Evolutionary conservation across 2,329 filamentous ascomycete species (phyloP).

Genomic region (Arthroderma sp.): DNA sequence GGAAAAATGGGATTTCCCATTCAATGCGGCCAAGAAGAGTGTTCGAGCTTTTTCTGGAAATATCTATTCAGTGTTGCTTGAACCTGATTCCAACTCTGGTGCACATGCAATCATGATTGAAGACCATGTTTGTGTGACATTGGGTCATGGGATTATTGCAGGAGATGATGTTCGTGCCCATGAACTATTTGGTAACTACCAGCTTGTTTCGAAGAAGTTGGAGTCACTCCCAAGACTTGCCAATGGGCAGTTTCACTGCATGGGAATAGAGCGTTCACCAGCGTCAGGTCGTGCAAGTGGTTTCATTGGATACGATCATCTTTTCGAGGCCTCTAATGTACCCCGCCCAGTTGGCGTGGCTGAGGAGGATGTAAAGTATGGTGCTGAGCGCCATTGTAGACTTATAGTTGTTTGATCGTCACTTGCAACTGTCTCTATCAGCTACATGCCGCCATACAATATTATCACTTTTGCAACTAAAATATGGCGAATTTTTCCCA

Average conservation of each 20-base stretch:
- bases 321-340: neutral
- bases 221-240: slow-evolving; percentile 24
- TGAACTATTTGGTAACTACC: slow-evolving; percentile 44
- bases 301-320: slow-evolving; percentile 9
- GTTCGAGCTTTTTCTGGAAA: slow-evolving; percentile 37
- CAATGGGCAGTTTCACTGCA: slow-evolving; percentile 36
- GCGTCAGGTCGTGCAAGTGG: slow-evolving; percentile 27
- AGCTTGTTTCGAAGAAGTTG: slow-evolving; percentile 33
- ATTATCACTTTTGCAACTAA: too few relatives aligned
- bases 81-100: slow-evolving; percentile 33
- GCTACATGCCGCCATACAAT: too few relatives aligned
- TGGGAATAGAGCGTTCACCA: slow-evolving; percentile 32
- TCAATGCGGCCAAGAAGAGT: slow-evolving; percentile 21
- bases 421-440: too few relatives aligned
- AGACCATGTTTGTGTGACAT: slow-evolving; percentile 42
- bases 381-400: neutral
- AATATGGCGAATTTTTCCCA: too few relatives aligned
- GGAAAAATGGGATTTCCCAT: slow-evolving; percentile 40
- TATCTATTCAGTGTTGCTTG: slow-evolving; percentile 48
- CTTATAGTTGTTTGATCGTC: neutral
- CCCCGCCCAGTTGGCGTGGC: neutral
- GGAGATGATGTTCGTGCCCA: slow-evolving; percentile 36
- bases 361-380: neutral
- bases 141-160: slow-evolving; percentile 44
- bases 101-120: slow-evolving; percentile 41